Evolutionary conservation across 2,329 filamentous ascomycete genomes (phyloP).

Genomic region (Boeremia lycopersici): DNA sequence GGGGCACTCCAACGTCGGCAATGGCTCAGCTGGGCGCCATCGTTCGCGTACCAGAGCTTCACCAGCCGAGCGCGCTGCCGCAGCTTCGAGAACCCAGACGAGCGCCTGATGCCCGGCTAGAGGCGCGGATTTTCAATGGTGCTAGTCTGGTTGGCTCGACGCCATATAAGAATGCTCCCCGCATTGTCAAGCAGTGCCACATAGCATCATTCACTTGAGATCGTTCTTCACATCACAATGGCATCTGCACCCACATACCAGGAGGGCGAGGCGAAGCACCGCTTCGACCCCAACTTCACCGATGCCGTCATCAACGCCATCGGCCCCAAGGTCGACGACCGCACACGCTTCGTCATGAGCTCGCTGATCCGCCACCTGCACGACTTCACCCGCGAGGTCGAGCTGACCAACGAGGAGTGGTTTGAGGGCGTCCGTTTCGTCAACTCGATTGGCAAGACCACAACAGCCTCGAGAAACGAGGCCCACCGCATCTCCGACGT

Average conservation of each 20-base stretch:
- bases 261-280: slow-evolving; percentile 31
- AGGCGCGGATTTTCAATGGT: slow-evolving; percentile 29
- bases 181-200: not conserved
- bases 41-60: slow-evolving; percentile 10
- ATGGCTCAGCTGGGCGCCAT: slow-evolving; percentile 16
- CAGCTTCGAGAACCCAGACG: slow-evolving; percentile 14
- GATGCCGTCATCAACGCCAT: slow-evolving; percentile 74
- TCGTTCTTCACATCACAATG: slow-evolving; percentile 10
- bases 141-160: slow-evolving; percentile 24
- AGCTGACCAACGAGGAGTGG: slow-evolving; percentile 79
- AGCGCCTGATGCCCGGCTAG: slow-evolving; percentile 34
- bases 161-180: slow-evolving; percentile 30
- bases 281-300: slow-evolving; percentile 80
- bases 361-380: slow-evolving; percentile 74
- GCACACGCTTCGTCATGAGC: slow-evolving; percentile 67
- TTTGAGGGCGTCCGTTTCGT: slow-evolving; percentile 75
- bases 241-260: slow-evolving; percentile 30
- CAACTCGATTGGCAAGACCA: slow-evolving; percentile 75
- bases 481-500: slow-evolving; percentile 75
- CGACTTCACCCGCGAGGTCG: slow-evolving; percentile 78
- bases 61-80: slow-evolving; percentile 31
- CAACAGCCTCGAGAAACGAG: slow-evolving; percentile 73
- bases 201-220: too few relatives aligned
- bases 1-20: slow-evolving; percentile 35
- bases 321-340: slow-evolving; percentile 69